Percentiles rank a stretch among this genome's conserved stretches.
phyloP scores from a whole-genome alignment of 257 asterid species.

The Rehmannia glutinosa region DNA sequence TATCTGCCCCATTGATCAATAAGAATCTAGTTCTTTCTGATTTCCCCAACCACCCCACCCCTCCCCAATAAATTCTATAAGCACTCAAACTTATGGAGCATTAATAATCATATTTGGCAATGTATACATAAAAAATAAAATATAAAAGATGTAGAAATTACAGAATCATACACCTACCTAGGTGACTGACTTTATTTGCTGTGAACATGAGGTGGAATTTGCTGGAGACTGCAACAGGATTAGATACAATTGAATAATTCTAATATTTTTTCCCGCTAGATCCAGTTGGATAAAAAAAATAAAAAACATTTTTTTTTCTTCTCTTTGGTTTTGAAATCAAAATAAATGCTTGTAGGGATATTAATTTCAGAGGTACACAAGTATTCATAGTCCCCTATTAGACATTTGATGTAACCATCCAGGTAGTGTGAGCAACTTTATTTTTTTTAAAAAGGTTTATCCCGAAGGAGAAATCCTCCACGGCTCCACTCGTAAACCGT shows the following conservation, averaged over 20 bases:
- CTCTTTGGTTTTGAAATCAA: too few relatives aligned
- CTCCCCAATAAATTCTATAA: not conserved
- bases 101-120: conserved; percentile 16
- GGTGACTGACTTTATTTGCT: not conserved
- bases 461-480: too few relatives aligned
- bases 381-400: too few relatives aligned
- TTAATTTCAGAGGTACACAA: not conserved
- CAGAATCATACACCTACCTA: not conserved
- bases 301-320: too few relatives aligned
- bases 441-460: too few relatives aligned
- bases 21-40: too few relatives aligned
- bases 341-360: not conserved
- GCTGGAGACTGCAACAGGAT: not conserved
- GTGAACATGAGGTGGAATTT: not conserved
- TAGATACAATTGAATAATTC: not conserved
- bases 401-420: too few relatives aligned
- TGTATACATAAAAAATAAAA: not conserved
- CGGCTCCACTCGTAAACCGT: too few relatives aligned
- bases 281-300: too few relatives aligned
- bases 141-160: not conserved
- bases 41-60: not conserved
- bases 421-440: too few relatives aligned
- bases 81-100: conserved; percentile 9
- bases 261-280: too few relatives aligned
- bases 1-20: too few relatives aligned